Evolutionary conservation across 306 rosid genomes (phyloP).

Genomic region (Malus sieversii): DNA sequence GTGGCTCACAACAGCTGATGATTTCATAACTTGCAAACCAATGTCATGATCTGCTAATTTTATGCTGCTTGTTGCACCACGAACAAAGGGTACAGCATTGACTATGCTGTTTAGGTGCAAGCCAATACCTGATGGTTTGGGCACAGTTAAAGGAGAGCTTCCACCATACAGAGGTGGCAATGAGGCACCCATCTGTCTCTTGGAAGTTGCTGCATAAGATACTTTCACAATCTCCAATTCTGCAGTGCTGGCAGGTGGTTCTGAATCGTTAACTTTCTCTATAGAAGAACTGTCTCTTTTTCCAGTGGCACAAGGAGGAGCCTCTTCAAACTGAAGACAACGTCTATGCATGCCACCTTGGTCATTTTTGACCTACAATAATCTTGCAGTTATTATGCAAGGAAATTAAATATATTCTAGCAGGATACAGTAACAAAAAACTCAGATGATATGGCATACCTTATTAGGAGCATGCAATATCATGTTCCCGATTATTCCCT

Average conservation of each 20-base stretch:
- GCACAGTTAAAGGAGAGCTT: conserved; percentile 20
- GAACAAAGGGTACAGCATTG: conserved; percentile 35
- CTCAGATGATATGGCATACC: conserved; percentile 22
- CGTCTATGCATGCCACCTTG: conserved; percentile 41
- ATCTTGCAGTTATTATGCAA: conserved; percentile 9
- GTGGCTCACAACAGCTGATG: conserved; percentile 19
- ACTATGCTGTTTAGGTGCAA: conserved; percentile 62
- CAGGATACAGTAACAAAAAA: neutral
- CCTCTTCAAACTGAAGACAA: conserved; percentile 55
- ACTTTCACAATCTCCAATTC: conserved; percentile 11
- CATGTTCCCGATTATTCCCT: conserved; percentile 23
- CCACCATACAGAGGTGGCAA: conserved; percentile 24
- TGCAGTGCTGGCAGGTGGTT: neutral
- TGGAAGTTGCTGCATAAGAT: conserved; percentile 20
- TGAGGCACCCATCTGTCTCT: conserved; percentile 18
- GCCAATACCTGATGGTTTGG: conserved; percentile 51
- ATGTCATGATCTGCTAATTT: conserved; percentile 23
- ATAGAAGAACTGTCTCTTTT: conserved; percentile 8
- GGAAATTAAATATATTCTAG: neutral
- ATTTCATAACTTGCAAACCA: conserved; percentile 25
- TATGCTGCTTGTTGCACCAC: conserved; percentile 19
- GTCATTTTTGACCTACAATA: conserved; percentile 35
- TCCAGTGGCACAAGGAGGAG: conserved; percentile 16
- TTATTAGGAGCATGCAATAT: conserved; percentile 30
- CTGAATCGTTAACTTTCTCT: conserved; percentile 10